phyloP scores from a whole-genome alignment of 345 rosid genomes.

The Eucalyptus marginata region DNA sequence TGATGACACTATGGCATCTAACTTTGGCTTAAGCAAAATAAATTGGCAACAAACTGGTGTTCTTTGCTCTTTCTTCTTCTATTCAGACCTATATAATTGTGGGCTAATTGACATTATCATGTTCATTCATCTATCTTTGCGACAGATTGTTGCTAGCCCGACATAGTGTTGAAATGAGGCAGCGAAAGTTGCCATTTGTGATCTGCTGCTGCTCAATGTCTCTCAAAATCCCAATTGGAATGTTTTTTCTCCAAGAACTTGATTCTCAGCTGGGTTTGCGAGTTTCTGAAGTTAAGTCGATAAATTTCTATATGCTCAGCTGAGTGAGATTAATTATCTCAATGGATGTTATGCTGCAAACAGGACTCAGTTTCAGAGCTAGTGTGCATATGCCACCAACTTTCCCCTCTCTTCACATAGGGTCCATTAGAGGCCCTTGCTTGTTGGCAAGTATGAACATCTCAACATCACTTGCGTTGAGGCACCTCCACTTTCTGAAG shows the following conservation, averaged over 20 bases:
- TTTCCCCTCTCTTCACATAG: slow-evolving; percentile 53
- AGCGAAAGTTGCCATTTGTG: slow-evolving; percentile 69
- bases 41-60: background rate
- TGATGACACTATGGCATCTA: background rate
- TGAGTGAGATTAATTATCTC: slow-evolving; percentile 69
- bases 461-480: slow-evolving; percentile 78
- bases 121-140: background rate
- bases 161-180: slow-evolving; percentile 65
- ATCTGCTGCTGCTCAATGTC: slow-evolving; percentile 76
- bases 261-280: slow-evolving; percentile 68
- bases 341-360: slow-evolving; percentile 5
- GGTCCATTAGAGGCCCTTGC: slow-evolving; percentile 47
- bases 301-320: slow-evolving; percentile 61
- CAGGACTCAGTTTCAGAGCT: slow-evolving; percentile 42
- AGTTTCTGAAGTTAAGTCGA: slow-evolving; percentile 64
- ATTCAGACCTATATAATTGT: background rate
- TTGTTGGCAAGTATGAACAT: slow-evolving; percentile 74
- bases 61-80: background rate
- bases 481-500: slow-evolving; percentile 63
- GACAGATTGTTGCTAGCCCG: slow-evolving; percentile 73
- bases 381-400: slow-evolving; percentile 56
- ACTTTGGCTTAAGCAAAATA: background rate
- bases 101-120: background rate
- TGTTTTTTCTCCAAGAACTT: slow-evolving; percentile 44
- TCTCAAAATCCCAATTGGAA: slow-evolving; percentile 65